These are phyloP conservation scores for Dryas alaskensis DNA, from an alignment of 306 rosid genomes.

Conservation along the genomic window DNA sequence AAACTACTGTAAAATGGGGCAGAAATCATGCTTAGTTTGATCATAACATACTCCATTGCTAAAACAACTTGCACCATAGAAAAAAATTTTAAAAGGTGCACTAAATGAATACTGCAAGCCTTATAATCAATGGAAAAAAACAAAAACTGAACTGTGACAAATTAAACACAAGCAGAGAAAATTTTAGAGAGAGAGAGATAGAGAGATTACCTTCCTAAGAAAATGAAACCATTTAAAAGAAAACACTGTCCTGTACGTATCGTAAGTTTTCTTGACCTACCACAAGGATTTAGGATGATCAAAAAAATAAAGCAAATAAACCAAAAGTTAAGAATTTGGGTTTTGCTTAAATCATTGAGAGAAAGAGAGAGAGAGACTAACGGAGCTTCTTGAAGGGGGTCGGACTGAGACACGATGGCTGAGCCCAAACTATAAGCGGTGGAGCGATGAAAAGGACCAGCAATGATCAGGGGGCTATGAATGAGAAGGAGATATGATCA, in stretches of 20 bases:
- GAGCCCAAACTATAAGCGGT: no score
- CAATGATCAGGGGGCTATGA: no score
- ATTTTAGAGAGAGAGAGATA: neutral
- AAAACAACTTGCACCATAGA: neutral
- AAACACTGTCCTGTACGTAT: constrained; percentile 89
- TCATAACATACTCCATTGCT: neutral
- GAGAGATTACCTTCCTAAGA: constrained; percentile 72
- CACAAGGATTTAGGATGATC: neutral
- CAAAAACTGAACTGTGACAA: neutral
- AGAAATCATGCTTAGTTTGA: neutral
- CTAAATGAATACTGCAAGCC: neutral
- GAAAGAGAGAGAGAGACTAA: no score
- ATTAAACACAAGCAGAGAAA: neutral
- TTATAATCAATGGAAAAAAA: neutral
- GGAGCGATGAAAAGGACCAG: no score
- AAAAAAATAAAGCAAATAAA: no score
- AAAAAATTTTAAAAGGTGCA: neutral
- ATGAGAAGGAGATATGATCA: no score
- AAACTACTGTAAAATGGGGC: no score
- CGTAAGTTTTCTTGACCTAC: constrained; percentile 58
- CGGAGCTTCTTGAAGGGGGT: no score
- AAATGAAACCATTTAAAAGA: constrained; percentile 79
- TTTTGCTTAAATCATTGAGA: no score
- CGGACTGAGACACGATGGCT: no score
- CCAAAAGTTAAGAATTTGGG: neutral